Evolutionary conservation across 495 filamentous ascomycete species (phyloP).

Genomic region (Tuber indicum): DNA sequence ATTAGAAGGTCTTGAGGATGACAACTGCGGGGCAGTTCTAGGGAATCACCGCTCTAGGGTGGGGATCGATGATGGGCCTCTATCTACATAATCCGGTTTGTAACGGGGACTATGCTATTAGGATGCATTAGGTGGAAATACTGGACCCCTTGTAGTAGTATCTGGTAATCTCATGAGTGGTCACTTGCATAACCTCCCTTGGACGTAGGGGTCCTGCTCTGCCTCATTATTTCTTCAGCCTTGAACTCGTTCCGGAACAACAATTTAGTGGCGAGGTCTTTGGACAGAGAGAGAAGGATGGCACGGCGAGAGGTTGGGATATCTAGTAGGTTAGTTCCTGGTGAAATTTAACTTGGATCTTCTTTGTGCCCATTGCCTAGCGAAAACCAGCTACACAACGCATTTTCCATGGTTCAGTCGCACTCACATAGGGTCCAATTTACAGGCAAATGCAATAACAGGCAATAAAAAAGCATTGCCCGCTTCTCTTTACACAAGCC

Average conservation of each 20-base stretch:
- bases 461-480: neutral
- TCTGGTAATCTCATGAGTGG: neutral
- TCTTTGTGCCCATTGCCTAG: neutral
- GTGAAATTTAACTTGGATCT: neutral
- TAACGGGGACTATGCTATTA: neutral
- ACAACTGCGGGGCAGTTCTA: neutral
- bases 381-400: neutral
- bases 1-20: neutral
- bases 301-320: neutral
- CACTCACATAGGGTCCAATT: neutral
- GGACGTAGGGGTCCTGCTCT: neutral
- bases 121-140: neutral
- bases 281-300: neutral
- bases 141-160: neutral
- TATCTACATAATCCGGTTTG: too few relatives aligned
- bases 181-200: neutral
- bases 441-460: neutral
- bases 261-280: neutral
- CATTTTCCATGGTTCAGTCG: neutral
- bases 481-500: neutral
- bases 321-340: neutral
- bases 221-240: neutral
- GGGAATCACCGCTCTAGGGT: neutral
- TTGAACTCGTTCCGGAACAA: neutral
- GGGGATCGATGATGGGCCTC: too few relatives aligned